Conservation (phyloP, 805 yeast genomes). For the Kluyveromyces starmeri region DNA sequence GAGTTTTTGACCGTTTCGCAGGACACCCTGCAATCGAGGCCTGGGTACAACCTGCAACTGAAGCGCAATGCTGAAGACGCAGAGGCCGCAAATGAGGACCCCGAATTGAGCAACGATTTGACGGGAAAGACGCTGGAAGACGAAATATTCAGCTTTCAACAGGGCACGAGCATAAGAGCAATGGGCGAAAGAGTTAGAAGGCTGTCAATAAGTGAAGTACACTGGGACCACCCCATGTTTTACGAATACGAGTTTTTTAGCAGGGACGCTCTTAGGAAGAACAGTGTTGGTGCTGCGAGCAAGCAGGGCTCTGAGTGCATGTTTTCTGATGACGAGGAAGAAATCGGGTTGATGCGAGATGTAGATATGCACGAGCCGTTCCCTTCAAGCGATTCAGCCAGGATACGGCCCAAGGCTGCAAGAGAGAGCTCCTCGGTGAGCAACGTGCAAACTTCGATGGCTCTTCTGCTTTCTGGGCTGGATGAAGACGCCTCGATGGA, state of each 20-base stretch:
- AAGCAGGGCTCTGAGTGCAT: neutral
- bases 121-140: slow-evolving; percentile 26
- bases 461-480: neutral
- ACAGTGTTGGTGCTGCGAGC: neutral
- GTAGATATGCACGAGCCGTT: neutral
- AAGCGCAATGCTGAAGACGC: slow-evolving; percentile 4
- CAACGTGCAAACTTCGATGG: neutral
- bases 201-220: slow-evolving; percentile 25
- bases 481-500: slow-evolving; percentile 3
- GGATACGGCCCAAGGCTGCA: neutral
- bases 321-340: neutral
- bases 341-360: neutral
- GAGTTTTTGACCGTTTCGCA: slow-evolving; percentile 1
- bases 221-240: slow-evolving; percentile 21
- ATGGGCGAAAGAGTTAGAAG: slow-evolving; percentile 10
- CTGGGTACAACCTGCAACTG: slow-evolving; percentile 3
- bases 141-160: slow-evolving; percentile 9
- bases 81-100: neutral
- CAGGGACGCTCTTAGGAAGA: slow-evolving; percentile 2
- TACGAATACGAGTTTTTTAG: slow-evolving; percentile 27
- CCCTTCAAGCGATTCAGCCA: no score
- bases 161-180: neutral
- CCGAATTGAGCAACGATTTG: slow-evolving; percentile 16
- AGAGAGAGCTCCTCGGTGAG: neutral
- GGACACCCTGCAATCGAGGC: slow-evolving; percentile 2